Evolutionary conservation across 2,329 filamentous ascomycete species (phyloP), one percentile per base, ranked within the genome.

Genomic region (Exophiala alcalophila): DNA sequence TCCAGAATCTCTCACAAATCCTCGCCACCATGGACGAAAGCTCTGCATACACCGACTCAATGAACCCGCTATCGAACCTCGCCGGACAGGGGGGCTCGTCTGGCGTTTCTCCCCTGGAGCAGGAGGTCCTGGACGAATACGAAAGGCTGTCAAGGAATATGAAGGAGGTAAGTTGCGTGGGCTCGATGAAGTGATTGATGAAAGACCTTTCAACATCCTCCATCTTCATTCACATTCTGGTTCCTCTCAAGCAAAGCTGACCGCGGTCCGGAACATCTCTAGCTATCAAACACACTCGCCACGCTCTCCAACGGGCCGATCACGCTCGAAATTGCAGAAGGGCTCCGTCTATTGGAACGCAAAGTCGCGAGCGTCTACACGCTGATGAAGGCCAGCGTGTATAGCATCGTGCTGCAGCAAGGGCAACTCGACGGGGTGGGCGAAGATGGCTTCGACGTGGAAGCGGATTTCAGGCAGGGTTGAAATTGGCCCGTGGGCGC

Each of bases 381-480:
- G 50, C 68, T 97, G 62, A 76, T 98, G 62, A 98, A 98, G 72
- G 91, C 92, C 12, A 97, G 91, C 65, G 92, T 98, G 52, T 98
- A 98, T 70, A 94, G 86, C 62, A 98, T 98, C 70, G 90, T 98
- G 49, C 66, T 98, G 71, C 91, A 98, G 76, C 91, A 97, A 76
- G 55, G 55, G 5, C 87, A 97, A 76, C 88, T 94, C 59, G 82
- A 84, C 51, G 86, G 44, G 0, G 31, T 27, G 15, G 48, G 43
- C n/a, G 42, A 43, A 31, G 43, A 36, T 11, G 29, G 7, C 4
- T 33, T 34, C n/a, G 44, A 35, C 16, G 26, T n/a, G n/a, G n/a
- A n/a, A n/a, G n/a, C n/a, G n/a, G n/a, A n/a, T n/a, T n/a, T n/a
- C n/a, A 26, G 24, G 7, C 24, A 36, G 15, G 21, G 24, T 12